These are phyloP conservation scores for Agaricus blazei DNA, from an alignment of 768 basidiomycete genomes.

Conservation along the genomic window DNA sequence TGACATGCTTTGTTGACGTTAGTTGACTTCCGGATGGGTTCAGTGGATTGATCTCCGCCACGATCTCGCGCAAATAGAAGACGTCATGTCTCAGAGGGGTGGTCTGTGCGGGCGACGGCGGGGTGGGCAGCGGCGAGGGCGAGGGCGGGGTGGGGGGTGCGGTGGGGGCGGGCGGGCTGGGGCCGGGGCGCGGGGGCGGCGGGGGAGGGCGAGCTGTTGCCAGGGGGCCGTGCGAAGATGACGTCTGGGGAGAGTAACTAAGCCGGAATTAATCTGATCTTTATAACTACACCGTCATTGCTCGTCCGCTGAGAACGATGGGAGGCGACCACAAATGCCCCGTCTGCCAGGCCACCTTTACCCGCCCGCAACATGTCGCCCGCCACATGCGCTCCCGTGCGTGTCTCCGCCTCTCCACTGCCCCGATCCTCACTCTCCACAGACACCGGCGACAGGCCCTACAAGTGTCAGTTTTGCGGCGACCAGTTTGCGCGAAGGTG, in stretches of 20 bases:
- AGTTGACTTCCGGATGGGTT: constrained; percentile 6
- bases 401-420: constrained; percentile 26
- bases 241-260: constrained; percentile 11
- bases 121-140: background rate
- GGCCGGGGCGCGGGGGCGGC: background rate
- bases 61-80: constrained; percentile 39
- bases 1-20: constrained; percentile 11
- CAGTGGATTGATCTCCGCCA: constrained; percentile 60
- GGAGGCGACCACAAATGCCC: constrained; percentile 84
- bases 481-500: constrained; percentile 88
- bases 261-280: constrained; percentile 9
- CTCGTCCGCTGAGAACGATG: constrained; percentile 36
- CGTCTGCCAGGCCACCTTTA: constrained; percentile 84
- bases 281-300: constrained; percentile 10
- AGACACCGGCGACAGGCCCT: constrained; percentile 89
- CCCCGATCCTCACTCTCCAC: constrained; percentile 15
- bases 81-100: constrained; percentile 12
- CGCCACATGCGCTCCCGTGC: constrained; percentile 88
- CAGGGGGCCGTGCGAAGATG: constrained; percentile 11
- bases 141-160: background rate
- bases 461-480: constrained; percentile 84
- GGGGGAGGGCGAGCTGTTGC: constrained; percentile 1
- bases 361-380: constrained; percentile 85
- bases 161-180: background rate
- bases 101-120: background rate